Base-by-base conservation (phyloP, 805 yeast species). In the Candida parachauliodes region DNA sequence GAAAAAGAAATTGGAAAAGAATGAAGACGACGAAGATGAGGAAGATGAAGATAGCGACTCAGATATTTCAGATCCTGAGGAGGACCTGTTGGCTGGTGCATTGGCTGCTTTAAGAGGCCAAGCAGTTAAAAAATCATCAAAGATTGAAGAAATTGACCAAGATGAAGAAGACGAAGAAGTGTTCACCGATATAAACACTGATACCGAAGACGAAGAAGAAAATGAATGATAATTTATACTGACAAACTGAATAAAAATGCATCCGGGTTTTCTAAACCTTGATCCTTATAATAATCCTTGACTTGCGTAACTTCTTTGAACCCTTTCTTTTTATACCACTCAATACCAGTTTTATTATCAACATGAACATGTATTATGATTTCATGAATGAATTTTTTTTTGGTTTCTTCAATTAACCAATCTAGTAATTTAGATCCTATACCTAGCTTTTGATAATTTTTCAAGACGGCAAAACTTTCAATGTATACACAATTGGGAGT, bases 71-170 rank as follows among this genome's bases (percentile, higher is more conserved):
- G 86, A 78, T 37, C 83, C 88, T 2, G 85, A 77, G 37, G 89
- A 83, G 52, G 89, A 82, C 51, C 68, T 84, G 2, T 57, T 83
- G 44, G 89, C 87, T 8, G 89, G 88, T 28, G 84, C 87, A 0
- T 62, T 83, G 62, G 85, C 88, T 4, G 74, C 77, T 34, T 55
- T 82, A 58, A 74, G 82, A 46, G 91, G 89, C 19, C 77, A 74
- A 29, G 31, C 37, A n/a, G 82, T 74, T 9, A 70, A 71, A 47
- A 32, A 36, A 7, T 37, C 38, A 20, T 42, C 37, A 17, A 40
- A 36, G 5, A 48, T 49, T 24, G 49, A 39, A 14, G 57, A 48
- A 8, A 68, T 62, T 10, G 68, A 59, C 11, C 71, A 60, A 17
- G 75, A 67, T 11, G 72, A 54, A 20, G 49, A 35, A 23, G 48